Conservation (phyloP, 1,139 yeast genomes). For the Diutina mesorugosa region DNA sequence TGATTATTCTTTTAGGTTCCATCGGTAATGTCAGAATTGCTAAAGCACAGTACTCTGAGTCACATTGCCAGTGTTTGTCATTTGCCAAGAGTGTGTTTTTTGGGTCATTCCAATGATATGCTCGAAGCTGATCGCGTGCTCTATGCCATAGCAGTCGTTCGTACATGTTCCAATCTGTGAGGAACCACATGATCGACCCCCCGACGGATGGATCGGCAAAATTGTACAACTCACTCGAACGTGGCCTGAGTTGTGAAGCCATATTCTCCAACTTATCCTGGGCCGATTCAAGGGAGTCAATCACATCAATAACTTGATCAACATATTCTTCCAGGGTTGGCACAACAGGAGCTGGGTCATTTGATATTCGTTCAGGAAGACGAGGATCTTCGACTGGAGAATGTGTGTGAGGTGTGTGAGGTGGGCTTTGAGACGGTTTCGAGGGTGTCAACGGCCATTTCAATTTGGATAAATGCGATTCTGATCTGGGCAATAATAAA, state of each 20-base stretch:
- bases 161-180: not conserved
- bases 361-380: not conserved
- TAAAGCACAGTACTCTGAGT: not conserved
- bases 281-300: not conserved
- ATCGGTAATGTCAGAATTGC: not conserved
- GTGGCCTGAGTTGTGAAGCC: not conserved
- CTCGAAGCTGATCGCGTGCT: not conserved
- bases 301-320: not conserved
- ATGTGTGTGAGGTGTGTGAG: not conserved
- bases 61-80: not conserved
- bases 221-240: not conserved
- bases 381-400: not conserved
- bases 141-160: not conserved
- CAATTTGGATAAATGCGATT: not conserved
- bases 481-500: not conserved
- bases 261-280: not conserved
- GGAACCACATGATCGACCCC: not conserved
- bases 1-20: not conserved
- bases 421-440: not conserved
- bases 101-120: not conserved
- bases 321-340: not conserved
- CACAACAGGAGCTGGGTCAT: not conserved
- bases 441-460: not conserved
- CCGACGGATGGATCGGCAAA: not conserved
- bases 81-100: not conserved